These are phyloP conservation scores for Zalaria sp. DNA, from an alignment of 2,329 filamentous ascomycete species.

Conservation along the genomic window DNA sequence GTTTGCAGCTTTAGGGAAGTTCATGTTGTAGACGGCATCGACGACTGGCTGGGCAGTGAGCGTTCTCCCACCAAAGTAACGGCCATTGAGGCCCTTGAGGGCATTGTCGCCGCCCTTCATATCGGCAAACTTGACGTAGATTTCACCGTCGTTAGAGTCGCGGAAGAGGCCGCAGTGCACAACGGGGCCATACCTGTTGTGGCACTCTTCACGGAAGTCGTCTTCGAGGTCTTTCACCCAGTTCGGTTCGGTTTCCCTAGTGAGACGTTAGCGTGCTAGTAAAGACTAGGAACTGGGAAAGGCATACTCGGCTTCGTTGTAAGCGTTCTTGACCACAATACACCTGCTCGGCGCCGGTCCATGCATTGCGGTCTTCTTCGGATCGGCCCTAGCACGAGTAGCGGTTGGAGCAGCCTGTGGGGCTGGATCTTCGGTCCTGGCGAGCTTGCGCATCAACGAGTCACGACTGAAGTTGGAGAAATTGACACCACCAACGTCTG, in stretches of 20 bases:
- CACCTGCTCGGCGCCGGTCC: conserved; percentile 89
- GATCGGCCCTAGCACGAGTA: conserved; percentile 15
- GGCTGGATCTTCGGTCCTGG: conserved; percentile 75
- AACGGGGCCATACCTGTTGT: conserved; percentile 90
- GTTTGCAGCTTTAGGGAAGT: conserved; percentile 19
- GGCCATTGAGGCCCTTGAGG: conserved; percentile 92
- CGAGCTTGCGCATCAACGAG: conserved; percentile 96
- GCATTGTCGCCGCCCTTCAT: conserved; percentile 93
- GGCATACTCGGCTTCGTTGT: conserved; percentile 75
- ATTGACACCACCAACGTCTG: conserved; percentile 94
- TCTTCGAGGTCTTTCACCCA: conserved; percentile 93
- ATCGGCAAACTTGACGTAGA: conserved; percentile 96
- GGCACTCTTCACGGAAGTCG: conserved; percentile 84
- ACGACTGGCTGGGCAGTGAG: conserved; percentile 94
- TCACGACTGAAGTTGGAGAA: conserved; percentile 99
- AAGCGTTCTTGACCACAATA: conserved; percentile 90
- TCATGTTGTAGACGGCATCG: conserved; percentile 77
- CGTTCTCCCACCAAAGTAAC: conserved; percentile 84
- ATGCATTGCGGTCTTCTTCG: conserved; percentile 71
- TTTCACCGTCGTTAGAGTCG: conserved; percentile 90
- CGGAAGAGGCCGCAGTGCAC: conserved; percentile 73
- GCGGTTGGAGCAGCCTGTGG: conserved; percentile 37
- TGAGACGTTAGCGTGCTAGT: conserved; percentile 7
- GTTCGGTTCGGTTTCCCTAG: conserved; percentile 62
- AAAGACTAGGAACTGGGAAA: background rate